phyloP scores from a whole-genome alignment of 2,329 filamentous ascomycete species.

The Celoporthe dispersa region DNA sequence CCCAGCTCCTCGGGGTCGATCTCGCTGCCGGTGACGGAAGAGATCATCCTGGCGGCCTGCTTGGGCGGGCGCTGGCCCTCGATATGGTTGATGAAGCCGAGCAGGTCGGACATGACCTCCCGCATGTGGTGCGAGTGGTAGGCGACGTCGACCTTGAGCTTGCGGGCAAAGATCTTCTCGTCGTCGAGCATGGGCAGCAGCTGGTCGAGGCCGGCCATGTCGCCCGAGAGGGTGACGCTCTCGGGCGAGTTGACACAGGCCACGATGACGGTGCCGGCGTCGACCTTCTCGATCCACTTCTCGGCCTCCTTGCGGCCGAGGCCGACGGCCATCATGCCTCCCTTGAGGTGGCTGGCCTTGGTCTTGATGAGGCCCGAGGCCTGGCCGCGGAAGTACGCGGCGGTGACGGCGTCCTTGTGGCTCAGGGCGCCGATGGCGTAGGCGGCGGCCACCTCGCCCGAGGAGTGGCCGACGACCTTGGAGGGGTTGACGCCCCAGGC shows the following conservation, averaged over 20 bases:
- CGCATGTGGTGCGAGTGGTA: conserved; percentile 32
- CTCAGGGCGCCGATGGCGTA: conserved; percentile 27
- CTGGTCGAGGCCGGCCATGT: conserved; percentile 34
- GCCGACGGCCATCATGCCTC: conserved; percentile 25
- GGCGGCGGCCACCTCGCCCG: conserved; percentile 30
- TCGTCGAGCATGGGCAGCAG: conserved; percentile 31
- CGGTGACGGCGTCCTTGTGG: conserved; percentile 26
- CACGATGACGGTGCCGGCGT: conserved; percentile 22
- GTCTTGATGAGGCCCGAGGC: conserved; percentile 19
- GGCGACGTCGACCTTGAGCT: conserved; percentile 30
- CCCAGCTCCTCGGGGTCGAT: conserved; percentile 25
- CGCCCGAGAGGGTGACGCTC: conserved; percentile 43
- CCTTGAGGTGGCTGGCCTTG: conserved; percentile 20
- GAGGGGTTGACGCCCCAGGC: conserved; percentile 21
- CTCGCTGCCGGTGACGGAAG: conserved; percentile 22
- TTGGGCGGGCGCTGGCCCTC: conserved; percentile 31
- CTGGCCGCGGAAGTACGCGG: conserved; percentile 26
- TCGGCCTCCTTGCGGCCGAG: conserved; percentile 24
- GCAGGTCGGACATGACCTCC: conserved; percentile 37
- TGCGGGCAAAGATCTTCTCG: conserved; percentile 37
- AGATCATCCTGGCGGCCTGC: conserved; percentile 24
- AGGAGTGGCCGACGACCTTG: conserved; percentile 40
- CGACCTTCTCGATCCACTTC: conserved; percentile 17
- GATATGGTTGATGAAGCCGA: conserved; percentile 35
- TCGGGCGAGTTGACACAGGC: conserved; percentile 33